A percentile compares a stretch with the other conserved stretches of the same genome.
These are phyloP conservation scores for Syzygium aromaticum DNA, from an alignment of 345 rosid species.

Conservation along the genomic window DNA sequence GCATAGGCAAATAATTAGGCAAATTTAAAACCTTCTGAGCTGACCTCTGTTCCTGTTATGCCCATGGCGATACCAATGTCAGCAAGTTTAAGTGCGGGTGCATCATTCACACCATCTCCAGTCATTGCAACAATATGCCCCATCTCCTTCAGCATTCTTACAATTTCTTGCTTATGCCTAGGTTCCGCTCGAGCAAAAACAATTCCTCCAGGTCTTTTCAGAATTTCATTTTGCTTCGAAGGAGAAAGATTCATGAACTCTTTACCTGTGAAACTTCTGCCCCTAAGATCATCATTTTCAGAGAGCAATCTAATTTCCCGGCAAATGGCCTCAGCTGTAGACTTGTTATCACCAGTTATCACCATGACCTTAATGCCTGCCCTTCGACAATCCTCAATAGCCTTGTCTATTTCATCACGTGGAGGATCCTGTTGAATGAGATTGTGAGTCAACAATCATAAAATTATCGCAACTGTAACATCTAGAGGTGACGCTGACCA, in stretches of 20 bases:
- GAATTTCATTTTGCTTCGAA: slow-evolving; percentile 33
- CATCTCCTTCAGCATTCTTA: slow-evolving; percentile 80
- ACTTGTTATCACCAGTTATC: slow-evolving; percentile 94
- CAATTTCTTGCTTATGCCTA: slow-evolving; percentile 85
- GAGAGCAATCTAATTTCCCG: slow-evolving; percentile 57
- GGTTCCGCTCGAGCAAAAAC: slow-evolving; percentile 95
- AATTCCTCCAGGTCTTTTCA: slow-evolving; percentile 68
- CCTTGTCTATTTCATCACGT: slow-evolving; percentile 70
- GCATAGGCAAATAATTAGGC: neutral
- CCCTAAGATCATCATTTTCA: slow-evolving; percentile 42
- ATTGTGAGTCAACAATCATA: neutral
- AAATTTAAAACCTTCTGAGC: neutral
- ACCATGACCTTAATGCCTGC: slow-evolving; percentile 90
- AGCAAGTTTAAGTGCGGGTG: slow-evolving; percentile 91
- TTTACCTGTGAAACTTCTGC: slow-evolving; percentile 63
- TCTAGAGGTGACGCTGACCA: neutral
- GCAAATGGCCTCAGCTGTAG: slow-evolving; percentile 92
- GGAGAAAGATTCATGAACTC: slow-evolving; percentile 64
- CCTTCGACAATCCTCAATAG: slow-evolving; percentile 68
- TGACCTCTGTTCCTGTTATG: slow-evolving; percentile 95
- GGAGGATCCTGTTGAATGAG: slow-evolving; percentile 68
- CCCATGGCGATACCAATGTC: slow-evolving; percentile 98
- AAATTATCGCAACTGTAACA: neutral
- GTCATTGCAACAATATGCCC: slow-evolving; percentile 96
- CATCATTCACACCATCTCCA: slow-evolving; percentile 97